These are phyloP conservation scores for Entoloma clypeatum DNA, from an alignment of 1,284 basidiomycete species.

Conservation along the genomic window DNA sequence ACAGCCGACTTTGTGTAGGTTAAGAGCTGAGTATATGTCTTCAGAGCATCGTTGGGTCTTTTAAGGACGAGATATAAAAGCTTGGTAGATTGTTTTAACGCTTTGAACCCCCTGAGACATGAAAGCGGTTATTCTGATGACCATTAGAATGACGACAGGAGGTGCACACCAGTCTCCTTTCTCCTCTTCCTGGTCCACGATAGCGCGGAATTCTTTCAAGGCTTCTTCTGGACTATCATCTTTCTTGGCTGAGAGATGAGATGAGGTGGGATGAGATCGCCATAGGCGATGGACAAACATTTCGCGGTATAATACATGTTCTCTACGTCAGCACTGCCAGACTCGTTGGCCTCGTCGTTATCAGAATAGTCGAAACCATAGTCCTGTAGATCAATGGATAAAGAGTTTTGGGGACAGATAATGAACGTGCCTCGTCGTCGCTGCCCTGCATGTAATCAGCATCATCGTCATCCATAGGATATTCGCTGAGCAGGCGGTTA, in stretches of 20 bases:
- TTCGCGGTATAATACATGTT: conserved; percentile 99
- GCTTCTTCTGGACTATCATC: conserved; percentile 90
- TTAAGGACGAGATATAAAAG: conserved; percentile 81
- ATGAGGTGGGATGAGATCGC: conserved; percentile 1
- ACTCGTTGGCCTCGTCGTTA: conserved; percentile 76
- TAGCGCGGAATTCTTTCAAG: conserved; percentile 80
- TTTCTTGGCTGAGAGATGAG: conserved; percentile 70
- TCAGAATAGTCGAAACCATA: conserved; percentile 98
- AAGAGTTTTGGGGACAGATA: conserved; percentile 1
- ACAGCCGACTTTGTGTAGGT: conserved; percentile 92
- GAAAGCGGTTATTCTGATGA: background rate
- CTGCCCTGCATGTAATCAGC: conserved; percentile 87
- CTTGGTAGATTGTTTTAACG: conserved; percentile 97
- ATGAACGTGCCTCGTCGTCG: conserved; percentile 65
- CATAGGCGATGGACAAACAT: conserved; percentile 46
- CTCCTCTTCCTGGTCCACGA: conserved; percentile 85
- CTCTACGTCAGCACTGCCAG: conserved; percentile 89
- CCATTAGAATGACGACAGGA: background rate
- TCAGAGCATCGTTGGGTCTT: conserved; percentile 80
- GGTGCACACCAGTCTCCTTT: conserved; percentile 82
- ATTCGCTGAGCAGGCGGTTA: conserved; percentile 1
- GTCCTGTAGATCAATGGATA: conserved; percentile 52
- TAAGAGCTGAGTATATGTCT: conserved; percentile 82
- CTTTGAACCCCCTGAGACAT: conserved; percentile 89
- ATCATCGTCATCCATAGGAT: conserved; percentile 80